Base-by-base conservation (phyloP, 164 flowering plant genomes). In the Cinnamomum chago region DNA sequence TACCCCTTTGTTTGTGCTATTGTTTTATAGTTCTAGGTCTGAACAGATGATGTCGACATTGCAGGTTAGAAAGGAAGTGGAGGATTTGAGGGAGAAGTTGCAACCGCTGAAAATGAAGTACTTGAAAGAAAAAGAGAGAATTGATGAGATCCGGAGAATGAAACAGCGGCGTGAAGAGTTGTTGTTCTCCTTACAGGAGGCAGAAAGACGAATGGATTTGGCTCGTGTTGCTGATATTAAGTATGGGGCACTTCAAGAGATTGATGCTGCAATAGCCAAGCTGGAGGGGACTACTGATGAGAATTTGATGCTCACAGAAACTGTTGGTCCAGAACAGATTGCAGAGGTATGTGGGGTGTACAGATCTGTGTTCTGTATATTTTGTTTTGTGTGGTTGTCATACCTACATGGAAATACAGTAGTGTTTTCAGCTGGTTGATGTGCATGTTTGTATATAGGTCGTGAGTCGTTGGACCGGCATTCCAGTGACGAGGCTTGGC, bases 381-480 rank as follows among this genome's bases (percentile, higher is more conserved):
- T 40, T 9, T 9, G 47, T 40, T 40, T 40, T 40, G 10, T 40
- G 47, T 9, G 11, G 11, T 40, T 40, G 1, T 40, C 47, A 40
- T 40, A 40, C 47, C 11, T 40, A 40, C 47, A 23, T 2, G 67
- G 17, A 14, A 25, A 24, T 65, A 4, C 27, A 65, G 7, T 20
- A 15, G 33, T 25, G 24, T 58, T 22, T 28, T 25, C 1, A 65
- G 23, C 64, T 67, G 22, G 15, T 55, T 2, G 4, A 55, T 20
- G 18, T 55, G 17, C 60, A 55, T 55, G 20, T 13, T 7, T 28
- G 60, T 20, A 12, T 50, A 15, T 28, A 76, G 79, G 97, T 94
- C 22, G 98, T 91, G 52, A 89, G 97, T 75, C 92, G 97, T 1
- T 94, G 98, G 98, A 94, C 97, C 51, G 97, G 97, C 18, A 89